These are phyloP conservation scores for Phytophthora europaea DNA, from an alignment of 352 stramenopile species.

Conservation along the genomic window DNA sequence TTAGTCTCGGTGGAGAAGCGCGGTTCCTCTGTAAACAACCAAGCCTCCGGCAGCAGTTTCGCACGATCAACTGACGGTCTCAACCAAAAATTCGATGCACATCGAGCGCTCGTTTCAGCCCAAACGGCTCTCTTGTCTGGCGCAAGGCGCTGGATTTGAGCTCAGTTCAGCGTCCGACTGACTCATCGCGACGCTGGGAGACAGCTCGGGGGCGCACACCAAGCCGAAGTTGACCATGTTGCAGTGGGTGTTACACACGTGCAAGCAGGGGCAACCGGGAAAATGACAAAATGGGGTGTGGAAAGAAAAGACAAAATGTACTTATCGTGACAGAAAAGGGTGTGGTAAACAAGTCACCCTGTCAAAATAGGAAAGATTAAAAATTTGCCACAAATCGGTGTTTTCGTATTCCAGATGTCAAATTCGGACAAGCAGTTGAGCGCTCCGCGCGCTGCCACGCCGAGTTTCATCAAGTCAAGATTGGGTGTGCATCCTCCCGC, in stretches of 20 bases:
- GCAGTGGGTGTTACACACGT: constrained; percentile 21
- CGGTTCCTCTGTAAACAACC: background rate
- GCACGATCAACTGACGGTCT: background rate
- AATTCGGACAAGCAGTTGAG: too few relatives aligned
- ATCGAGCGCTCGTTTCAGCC: constrained; percentile 14
- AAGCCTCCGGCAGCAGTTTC: background rate
- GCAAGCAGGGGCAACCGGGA: background rate
- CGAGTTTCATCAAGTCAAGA: too few relatives aligned
- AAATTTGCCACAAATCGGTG: too few relatives aligned
- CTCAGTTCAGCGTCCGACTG: constrained; percentile 2
- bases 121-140: constrained; percentile 21
- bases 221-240: constrained; percentile 31
- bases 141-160: background rate
- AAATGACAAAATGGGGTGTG: too few relatives aligned
- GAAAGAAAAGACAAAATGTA: too few relatives aligned
- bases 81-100: constrained; percentile 37
- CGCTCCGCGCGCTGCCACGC: too few relatives aligned
- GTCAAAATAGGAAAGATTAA: too few relatives aligned
- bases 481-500: too few relatives aligned
- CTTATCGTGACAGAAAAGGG: too few relatives aligned
- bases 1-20: constrained; percentile 24
- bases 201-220: constrained; percentile 16
- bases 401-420: too few relatives aligned
- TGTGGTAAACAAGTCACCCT: too few relatives aligned
- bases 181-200: constrained; percentile 27